Percentiles rank a stretch among this genome's conserved stretches.
phyloP scores from a whole-genome alignment of 768 basidiomycete genomes.

The Phylloporus sp. region DNA sequence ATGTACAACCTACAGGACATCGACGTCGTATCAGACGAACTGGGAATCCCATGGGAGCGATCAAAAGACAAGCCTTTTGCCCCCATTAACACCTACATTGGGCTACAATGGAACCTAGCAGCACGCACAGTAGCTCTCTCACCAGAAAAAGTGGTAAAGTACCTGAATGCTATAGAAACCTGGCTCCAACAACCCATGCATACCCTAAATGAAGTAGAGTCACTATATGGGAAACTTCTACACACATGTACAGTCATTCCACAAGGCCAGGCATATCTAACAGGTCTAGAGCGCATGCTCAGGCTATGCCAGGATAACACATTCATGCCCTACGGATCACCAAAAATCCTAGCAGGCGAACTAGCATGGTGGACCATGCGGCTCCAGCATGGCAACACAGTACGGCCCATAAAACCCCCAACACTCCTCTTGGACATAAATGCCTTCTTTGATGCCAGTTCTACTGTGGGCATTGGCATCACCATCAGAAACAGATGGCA shows the following conservation, averaged over 20 bases:
- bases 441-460: constrained; percentile 42
- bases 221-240: not conserved
- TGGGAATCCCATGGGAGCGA: constrained; percentile 12
- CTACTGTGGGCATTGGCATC: constrained; percentile 34
- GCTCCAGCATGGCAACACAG: not conserved
- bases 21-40: not conserved
- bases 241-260: constrained; percentile 33
- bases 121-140: not conserved
- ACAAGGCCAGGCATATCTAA: constrained; percentile 16
- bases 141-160: not conserved
- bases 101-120: constrained; percentile 36
- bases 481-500: constrained; percentile 28
- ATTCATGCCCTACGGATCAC: constrained; percentile 22
- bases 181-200: not conserved
- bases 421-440: not conserved
- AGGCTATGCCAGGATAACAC: constrained; percentile 25
- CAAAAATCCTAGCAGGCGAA: constrained; percentile 9
- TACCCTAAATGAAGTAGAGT: not conserved
- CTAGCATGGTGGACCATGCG: constrained; percentile 32
- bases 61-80: constrained; percentile 15
- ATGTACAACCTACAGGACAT: constrained; percentile 1
- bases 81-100: constrained; percentile 12
- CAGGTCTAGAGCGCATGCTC: constrained; percentile 31
- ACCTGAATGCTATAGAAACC: not conserved
- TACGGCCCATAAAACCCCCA: not conserved